Evolutionary conservation across 495 filamentous ascomycete species (phyloP).

Genomic region (Neurospora sp.): DNA sequence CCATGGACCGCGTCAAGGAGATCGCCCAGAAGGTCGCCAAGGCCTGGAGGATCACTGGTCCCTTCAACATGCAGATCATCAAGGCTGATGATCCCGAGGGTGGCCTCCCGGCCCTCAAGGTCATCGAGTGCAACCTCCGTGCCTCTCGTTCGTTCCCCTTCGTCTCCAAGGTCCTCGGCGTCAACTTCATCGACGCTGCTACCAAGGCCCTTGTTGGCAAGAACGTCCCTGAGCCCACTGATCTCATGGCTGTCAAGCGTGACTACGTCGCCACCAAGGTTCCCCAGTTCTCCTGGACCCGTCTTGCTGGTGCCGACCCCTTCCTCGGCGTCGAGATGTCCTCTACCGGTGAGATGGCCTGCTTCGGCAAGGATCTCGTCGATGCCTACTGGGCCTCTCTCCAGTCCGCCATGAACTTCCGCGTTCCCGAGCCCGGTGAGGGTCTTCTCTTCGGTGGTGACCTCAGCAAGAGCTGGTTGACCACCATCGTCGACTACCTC

Average conservation of each 20-base stretch:
- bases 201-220: slow-evolving; percentile 85
- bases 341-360: slow-evolving; percentile 94
- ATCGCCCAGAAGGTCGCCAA: slow-evolving; percentile 94
- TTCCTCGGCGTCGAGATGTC: slow-evolving; percentile 98
- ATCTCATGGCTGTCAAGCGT: slow-evolving; percentile 80
- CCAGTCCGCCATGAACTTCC: slow-evolving; percentile 99
- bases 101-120: slow-evolving; percentile 69
- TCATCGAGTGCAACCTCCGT: slow-evolving; percentile 97
- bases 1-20: slow-evolving; percentile 79
- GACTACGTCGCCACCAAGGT: slow-evolving; percentile 96
- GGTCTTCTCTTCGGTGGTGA: slow-evolving; percentile 92
- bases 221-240: slow-evolving; percentile 74
- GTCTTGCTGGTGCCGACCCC: slow-evolving; percentile 94
- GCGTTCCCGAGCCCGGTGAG: slow-evolving; percentile 82
- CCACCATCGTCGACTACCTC: slow-evolving; percentile 71
- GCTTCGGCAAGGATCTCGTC: slow-evolving; percentile 89
- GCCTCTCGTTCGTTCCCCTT: slow-evolving; percentile 98
- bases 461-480: slow-evolving; percentile 49
- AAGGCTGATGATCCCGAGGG: slow-evolving; percentile 68
- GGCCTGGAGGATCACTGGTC: slow-evolving; percentile 92
- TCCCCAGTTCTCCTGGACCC: slow-evolving; percentile 96
- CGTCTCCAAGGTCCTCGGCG: slow-evolving; percentile 90
- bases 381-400: slow-evolving; percentile 97
- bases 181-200: slow-evolving; percentile 94
- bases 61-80: slow-evolving; percentile 99